These are phyloP conservation scores for Aspergillus novoparasiticus DNA, from an alignment of 2,329 filamentous ascomycete genomes.

Conservation along the genomic window DNA sequence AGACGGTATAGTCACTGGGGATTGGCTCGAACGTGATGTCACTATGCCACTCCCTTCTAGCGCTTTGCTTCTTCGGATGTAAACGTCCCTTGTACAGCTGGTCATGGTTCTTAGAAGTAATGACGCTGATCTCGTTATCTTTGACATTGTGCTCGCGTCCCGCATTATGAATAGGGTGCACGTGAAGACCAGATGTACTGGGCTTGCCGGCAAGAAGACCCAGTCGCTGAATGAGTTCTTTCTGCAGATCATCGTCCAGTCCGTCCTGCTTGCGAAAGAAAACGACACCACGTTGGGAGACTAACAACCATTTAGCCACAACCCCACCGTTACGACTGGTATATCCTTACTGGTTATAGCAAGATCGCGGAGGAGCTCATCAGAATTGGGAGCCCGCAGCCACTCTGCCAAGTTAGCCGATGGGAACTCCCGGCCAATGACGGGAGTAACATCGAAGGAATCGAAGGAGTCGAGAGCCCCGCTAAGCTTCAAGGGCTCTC, in stretches of 20 bases:
- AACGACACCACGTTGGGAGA: constrained; percentile 56
- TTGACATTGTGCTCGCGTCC: constrained; percentile 49
- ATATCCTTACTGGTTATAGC: constrained; percentile 33
- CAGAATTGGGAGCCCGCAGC: constrained; percentile 37
- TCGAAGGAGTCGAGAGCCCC: constrained; percentile 49
- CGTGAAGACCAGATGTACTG: constrained; percentile 47
- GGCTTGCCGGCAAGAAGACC: constrained; percentile 53
- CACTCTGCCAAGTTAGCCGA: constrained; percentile 53
- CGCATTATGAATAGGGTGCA: constrained; percentile 53
- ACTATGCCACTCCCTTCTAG: constrained; percentile 49
- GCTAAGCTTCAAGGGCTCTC: constrained; percentile 39
- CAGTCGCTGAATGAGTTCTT: constrained; percentile 53
- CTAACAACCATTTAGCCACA: constrained; percentile 25
- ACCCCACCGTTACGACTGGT: neutral
- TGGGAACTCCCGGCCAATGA: constrained; percentile 54
- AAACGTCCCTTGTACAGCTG: constrained; percentile 43
- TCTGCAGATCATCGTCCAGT: constrained; percentile 54
- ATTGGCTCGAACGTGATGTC: constrained; percentile 54
- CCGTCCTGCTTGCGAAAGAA: constrained; percentile 57
- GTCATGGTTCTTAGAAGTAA: constrained; percentile 46
- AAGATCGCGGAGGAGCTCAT: constrained; percentile 39
- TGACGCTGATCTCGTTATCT: constrained; percentile 54
- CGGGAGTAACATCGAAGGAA: constrained; percentile 53
- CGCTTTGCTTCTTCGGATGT: constrained; percentile 27
- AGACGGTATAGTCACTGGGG: constrained; percentile 51